Evolutionary conservation across 2,329 filamentous ascomycete species (phyloP).

Genomic region (Monosporascus sp.): DNA sequence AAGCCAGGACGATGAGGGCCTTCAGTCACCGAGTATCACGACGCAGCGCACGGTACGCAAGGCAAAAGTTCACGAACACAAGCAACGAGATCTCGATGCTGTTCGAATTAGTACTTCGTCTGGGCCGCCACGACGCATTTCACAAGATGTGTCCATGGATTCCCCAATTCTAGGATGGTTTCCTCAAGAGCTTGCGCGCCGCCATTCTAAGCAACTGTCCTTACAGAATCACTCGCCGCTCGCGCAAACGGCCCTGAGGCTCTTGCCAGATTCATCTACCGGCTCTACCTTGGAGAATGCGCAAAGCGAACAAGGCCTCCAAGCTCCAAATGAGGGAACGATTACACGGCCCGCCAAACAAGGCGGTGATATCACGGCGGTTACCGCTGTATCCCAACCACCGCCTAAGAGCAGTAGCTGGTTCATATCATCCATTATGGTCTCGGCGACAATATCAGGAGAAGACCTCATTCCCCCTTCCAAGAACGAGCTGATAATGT

Average conservation of each 20-base stretch:
- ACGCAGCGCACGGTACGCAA: slow-evolving; percentile 18
- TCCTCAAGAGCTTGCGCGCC: neutral
- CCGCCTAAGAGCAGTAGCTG: neutral
- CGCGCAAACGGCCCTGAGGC: neutral
- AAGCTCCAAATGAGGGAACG: neutral
- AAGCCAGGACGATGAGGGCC: slow-evolving; percentile 5
- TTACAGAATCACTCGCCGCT: slow-evolving; percentile 4
- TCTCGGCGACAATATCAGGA: slow-evolving; percentile 9
- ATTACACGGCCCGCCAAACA: neutral
- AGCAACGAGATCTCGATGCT: slow-evolving; percentile 17
- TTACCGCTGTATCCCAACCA: neutral
- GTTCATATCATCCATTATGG: slow-evolving; percentile 22
- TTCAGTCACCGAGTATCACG: slow-evolving; percentile 9
- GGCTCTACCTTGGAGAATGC: neutral
- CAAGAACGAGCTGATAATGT: neutral
- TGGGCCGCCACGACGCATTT: too few species aligned
- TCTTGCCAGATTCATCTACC: slow-evolving; percentile 1
- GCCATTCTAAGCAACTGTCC: slow-evolving; percentile 1
- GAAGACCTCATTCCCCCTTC: neutral
- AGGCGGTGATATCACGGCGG: neutral
- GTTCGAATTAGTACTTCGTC: slow-evolving; percentile 4
- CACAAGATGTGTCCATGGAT: slow-evolving; percentile 7
- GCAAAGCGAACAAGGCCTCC: neutral
- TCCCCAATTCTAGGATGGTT: slow-evolving; percentile 22
- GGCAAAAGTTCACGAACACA: slow-evolving; percentile 17